Conservation (phyloP, 148 eudicot species). For the Heliamphora exappendiculata region DNA sequence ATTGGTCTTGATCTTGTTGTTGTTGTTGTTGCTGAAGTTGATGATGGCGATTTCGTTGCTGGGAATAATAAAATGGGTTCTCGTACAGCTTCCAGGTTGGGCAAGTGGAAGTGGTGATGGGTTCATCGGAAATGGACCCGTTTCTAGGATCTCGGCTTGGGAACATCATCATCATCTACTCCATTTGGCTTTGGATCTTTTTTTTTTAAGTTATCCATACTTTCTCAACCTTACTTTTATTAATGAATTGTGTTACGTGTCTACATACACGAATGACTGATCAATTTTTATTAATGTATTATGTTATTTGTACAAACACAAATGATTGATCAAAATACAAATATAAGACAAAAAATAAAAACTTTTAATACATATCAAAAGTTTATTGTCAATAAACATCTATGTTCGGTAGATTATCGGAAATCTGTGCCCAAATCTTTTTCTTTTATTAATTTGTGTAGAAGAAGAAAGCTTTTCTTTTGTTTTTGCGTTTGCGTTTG, state of each 20-base stretch:
- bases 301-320: too few species aligned
- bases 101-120: conserved; percentile 25
- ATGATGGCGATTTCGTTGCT: conserved; percentile 19
- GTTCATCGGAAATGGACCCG: conserved; percentile 18
- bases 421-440: too few species aligned
- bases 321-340: too few species aligned
- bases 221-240: background rate
- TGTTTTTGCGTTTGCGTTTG: too few species aligned
- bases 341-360: too few species aligned
- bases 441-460: too few species aligned
- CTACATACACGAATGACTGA: too few species aligned
- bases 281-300: too few species aligned
- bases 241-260: too few species aligned
- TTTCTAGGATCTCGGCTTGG: conserved; percentile 19
- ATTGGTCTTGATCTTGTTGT: background rate
- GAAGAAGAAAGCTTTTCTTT: conserved; percentile 7
- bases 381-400: too few species aligned
- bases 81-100: conserved; percentile 74
- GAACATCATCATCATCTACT: conserved; percentile 25
- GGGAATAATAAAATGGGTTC: conserved; percentile 51
- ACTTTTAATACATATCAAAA: too few species aligned
- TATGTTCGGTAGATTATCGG: too few species aligned
- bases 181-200: conserved; percentile 14
- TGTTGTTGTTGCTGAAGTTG: background rate
- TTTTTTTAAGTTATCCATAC: conserved; percentile 1